Evolutionary conservation across 75 land plant genomes (phyloP), one percentile per base, ranked within the genome.

Genomic region (Picea sitchensis): DNA sequence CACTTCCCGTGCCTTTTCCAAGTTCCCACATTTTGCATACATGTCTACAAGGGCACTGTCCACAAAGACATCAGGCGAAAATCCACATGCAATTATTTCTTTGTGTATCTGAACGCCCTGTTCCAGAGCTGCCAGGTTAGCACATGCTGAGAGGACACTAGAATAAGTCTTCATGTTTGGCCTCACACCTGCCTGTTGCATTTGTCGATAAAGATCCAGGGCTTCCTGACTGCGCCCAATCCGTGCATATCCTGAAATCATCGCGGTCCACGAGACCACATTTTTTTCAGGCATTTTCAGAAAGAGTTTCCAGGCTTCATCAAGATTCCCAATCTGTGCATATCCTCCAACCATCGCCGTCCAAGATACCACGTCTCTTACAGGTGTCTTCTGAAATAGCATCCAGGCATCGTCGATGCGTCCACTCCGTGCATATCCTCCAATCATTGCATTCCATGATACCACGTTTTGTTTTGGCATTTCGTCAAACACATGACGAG

Each of bases 11-110:
- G 93, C 98, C 61, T 86, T 89, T 56, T 84, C 87, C 4, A 93
- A 65, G 56, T 85, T 77, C 1, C 96, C 93, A 79, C 96, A 93
- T 85, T 88, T 89, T 12, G 92, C 84, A 64, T 90, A 90, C 94
- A 92, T 92, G 15, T 87, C 86, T 12, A 90, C 78, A 62, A 92
- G 84, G 56, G 90, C 80, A 78, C 87, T 92, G 2, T 77, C 83
- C 6, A 86, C 75, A 36, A 61, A 58, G 13, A 41, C 59, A 59
- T 90, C 87, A 13, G 78, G 76, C 3, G 57, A 56, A 44, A 86
- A 88, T 41, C 89, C 92, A 4, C 82, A n/a, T 83, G 80, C 88
- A 11, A 88, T 21, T 3, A 86, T 13, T 11, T 72, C 73, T 14
- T 76, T 82, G 79, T 91, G 92, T 34, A 88, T 73, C 41, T 88